Evolutionary conservation across 306 rosid genomes (phyloP).

Genomic region (Trichosanthes truncata): DNA sequence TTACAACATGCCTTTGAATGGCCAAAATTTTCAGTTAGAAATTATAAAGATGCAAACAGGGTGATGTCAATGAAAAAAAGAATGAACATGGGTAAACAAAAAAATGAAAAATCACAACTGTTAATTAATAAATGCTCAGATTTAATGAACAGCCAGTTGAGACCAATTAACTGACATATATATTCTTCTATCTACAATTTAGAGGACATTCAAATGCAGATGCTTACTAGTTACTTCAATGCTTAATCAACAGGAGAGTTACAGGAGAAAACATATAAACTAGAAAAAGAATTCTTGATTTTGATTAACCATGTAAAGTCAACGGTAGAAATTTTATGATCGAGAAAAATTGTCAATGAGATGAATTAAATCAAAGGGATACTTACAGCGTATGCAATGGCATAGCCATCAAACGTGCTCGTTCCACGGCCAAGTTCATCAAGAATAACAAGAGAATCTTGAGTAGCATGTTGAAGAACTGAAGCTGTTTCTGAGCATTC

Average conservation of each 20-base stretch:
- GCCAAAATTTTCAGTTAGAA: background rate
- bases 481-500: constrained; percentile 95
- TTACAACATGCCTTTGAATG: background rate
- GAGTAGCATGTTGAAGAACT: constrained; percentile 81
- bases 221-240: too few relatives aligned
- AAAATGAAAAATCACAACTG: too few relatives aligned
- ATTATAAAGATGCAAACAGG: too few relatives aligned
- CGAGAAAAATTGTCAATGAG: background rate
- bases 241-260: background rate
- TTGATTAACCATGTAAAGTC: background rate
- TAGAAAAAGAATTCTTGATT: background rate
- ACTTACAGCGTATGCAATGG: constrained; percentile 93
- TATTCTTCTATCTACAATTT: background rate
- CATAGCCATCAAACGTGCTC: constrained; percentile 95
- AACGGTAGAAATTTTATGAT: background rate
- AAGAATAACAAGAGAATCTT: constrained; percentile 83
- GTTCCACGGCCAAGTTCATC: constrained; percentile 98
- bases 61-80: background rate
- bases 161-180: too few relatives aligned
- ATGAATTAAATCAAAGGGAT: background rate
- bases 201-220: background rate
- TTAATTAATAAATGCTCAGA: too few relatives aligned
- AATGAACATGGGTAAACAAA: background rate
- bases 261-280: background rate
- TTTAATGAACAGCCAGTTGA: too few relatives aligned